Evolutionary conservation across 148 eudicot species (phyloP), one percentile per base, ranked within the genome.

Genomic region (Rhododendron ovatum): DNA sequence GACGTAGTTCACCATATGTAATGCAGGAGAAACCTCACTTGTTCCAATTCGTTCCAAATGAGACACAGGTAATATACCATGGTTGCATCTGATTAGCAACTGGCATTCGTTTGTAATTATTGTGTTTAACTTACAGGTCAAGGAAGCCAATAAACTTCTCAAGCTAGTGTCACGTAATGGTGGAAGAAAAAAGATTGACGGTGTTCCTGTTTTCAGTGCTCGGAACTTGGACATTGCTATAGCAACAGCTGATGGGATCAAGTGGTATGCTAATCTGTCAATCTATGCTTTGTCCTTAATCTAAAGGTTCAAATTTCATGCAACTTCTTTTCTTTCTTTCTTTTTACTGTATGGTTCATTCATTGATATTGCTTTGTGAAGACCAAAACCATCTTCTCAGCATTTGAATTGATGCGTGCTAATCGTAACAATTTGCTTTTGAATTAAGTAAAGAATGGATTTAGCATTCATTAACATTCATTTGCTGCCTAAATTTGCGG

Each of bases 181-280:
- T 78, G 88, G 85, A 48, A 89, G 59, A 48, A 90, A 85, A 84
- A 93, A 84, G 84, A 90, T 96, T 87, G 97, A 94, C 10, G 99
- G 99, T 1, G 99, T 96, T 90, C 99, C 99, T 69, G 98, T 96
- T 90, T 96, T 96, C 82, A 92, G 97, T 74, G 96, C 99, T 84
- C 94, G 92, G 67, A 96, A 96, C 94, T 87, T 96, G 86, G 98
- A 96, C 86, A 93, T 96, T 88, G 98, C 98, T 45, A 94, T 96
- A 84, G 97, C 98, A 84, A 94, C 99, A 7, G 91, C 94, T 1
- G 95, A 95, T 83, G 99, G 98, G 88, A 92, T 95, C 48, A 96
- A 93, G 90, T 92, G 99, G 99, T 96, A 91, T 78, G 86, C 59
- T 83, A 35, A 73, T 84, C 82, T 77, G 15, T 79, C 41, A 39